Conservation (phyloP, 169 alveolate genomes). For the Cryptosporidium felis region DNA sequence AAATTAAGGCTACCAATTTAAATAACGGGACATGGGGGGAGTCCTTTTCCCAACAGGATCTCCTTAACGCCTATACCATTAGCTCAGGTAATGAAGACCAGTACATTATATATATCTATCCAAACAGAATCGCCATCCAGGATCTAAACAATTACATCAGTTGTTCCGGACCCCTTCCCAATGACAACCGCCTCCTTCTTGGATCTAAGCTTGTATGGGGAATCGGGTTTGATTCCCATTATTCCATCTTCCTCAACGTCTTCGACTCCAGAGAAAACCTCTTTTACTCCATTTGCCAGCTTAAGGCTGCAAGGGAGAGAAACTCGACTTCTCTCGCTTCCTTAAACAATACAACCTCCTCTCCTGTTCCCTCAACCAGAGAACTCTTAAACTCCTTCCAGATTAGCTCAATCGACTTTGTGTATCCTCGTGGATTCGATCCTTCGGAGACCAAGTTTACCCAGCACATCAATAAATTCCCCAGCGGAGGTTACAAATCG, state of each 20-base stretch:
- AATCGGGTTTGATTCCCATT: not conserved
- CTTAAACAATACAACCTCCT: too few relatives aligned
- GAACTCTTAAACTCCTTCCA: too few relatives aligned
- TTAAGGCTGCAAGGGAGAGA: not conserved
- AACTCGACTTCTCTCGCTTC: too few relatives aligned
- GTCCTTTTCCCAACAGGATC: not conserved
- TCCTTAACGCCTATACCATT: not conserved
- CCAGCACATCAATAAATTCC: not conserved
- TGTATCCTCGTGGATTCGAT: not conserved
- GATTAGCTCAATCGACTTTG: too few relatives aligned
- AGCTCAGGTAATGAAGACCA: constrained; percentile 10
- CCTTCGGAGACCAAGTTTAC: not conserved
- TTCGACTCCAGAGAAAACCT: not conserved
- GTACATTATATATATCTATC: not conserved
- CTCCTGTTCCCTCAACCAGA: too few relatives aligned
- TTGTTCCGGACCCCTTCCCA: constrained; percentile 9
- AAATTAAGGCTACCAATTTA: not conserved
- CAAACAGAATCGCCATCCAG: not conserved
- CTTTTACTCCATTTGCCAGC: not conserved
- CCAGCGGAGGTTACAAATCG: constrained; percentile 19
- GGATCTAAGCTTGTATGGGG: not conserved
- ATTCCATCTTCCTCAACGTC: not conserved
- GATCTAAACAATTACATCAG: not conserved
- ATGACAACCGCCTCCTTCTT: not conserved
- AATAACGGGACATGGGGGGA: not conserved